These are phyloP conservation scores for Polyporus arcularius DNA, from an alignment of 768 basidiomycete species.

Conservation along the genomic window DNA sequence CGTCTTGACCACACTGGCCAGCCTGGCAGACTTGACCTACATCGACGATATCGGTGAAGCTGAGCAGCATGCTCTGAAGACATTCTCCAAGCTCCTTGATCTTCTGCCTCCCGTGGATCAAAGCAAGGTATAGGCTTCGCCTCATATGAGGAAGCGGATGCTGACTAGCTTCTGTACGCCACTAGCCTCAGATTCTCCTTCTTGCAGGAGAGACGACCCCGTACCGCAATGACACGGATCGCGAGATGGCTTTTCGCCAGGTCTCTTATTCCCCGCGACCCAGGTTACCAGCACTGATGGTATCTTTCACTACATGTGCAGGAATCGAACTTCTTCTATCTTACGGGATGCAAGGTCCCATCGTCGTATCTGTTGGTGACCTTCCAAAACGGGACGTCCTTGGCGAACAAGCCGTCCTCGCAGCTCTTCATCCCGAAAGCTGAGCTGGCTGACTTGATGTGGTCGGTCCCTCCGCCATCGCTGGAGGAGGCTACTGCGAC, in stretches of 20 bases:
- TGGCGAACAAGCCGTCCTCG: conserved; percentile 43
- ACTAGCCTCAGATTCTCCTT: conserved; percentile 68
- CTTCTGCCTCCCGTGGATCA: conserved; percentile 51
- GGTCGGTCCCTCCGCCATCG: conserved; percentile 83
- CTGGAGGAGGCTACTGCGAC: conserved; percentile 53
- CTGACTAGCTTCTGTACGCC: background rate
- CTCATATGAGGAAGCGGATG: background rate
- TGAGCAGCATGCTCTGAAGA: conserved; percentile 52
- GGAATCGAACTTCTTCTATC: conserved; percentile 89
- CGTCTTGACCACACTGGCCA: background rate
- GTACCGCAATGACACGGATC: conserved; percentile 82
- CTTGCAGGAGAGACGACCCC: conserved; percentile 63
- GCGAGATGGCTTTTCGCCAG: conserved; percentile 70
- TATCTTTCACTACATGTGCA: conserved; percentile 17
- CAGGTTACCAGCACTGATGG: conserved; percentile 18
- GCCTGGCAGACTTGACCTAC: background rate
- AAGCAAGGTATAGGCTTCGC: conserved; percentile 45
- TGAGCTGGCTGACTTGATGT: conserved; percentile 76
- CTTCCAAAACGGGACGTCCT: conserved; percentile 51
- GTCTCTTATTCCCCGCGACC: conserved; percentile 27
- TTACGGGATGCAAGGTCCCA: conserved; percentile 79
- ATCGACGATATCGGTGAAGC: conserved; percentile 34
- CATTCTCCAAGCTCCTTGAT: conserved; percentile 51
- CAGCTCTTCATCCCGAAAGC: conserved; percentile 81
- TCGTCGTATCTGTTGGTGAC: conserved; percentile 65